These are phyloP conservation scores for Boletellus ananas DNA, from an alignment of 768 basidiomycete species.

Conservation along the genomic window DNA sequence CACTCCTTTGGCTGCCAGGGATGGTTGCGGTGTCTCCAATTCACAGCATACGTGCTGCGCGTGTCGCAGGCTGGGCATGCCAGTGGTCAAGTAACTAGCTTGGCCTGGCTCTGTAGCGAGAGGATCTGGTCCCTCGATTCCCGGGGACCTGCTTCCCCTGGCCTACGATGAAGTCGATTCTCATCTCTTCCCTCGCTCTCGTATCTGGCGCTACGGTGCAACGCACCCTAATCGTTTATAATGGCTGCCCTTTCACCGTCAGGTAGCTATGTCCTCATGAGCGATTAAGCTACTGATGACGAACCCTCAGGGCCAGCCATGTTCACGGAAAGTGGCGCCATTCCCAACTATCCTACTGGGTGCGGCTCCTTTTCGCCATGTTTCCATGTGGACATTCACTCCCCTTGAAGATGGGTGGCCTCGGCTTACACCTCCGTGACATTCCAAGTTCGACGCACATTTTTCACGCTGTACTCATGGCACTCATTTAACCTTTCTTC, in stretches of 20 bases:
- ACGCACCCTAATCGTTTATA: constrained; percentile 58
- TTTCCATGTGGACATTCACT: constrained; percentile 1
- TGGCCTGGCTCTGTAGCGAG: not conserved
- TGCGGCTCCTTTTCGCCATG: constrained; percentile 18
- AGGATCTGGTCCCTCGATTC: not conserved
- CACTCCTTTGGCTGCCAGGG: no score
- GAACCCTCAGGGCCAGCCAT: constrained; percentile 45
- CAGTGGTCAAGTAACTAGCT: no score
- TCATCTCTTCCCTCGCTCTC: constrained; percentile 28
- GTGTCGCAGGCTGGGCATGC: no score
- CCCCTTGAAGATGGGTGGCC: constrained; percentile 32
- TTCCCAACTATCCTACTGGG: constrained; percentile 46
- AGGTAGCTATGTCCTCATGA: constrained; percentile 41
- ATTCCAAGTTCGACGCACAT: constrained; percentile 19
- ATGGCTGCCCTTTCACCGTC: constrained; percentile 64
- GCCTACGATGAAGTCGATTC: constrained; percentile 20
- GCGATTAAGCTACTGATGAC: not conserved
- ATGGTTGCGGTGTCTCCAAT: no score
- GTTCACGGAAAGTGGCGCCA: constrained; percentile 55
- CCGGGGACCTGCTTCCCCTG: not conserved
- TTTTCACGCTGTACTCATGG: not conserved
- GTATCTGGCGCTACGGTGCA: constrained; percentile 36
- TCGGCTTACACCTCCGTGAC: constrained; percentile 23
- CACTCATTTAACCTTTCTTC: not conserved
- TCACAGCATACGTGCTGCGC: no score